Evolutionary conservation across 108 stramenopile species (phyloP).

Genomic region (Schizochytrium sp.): DNA sequence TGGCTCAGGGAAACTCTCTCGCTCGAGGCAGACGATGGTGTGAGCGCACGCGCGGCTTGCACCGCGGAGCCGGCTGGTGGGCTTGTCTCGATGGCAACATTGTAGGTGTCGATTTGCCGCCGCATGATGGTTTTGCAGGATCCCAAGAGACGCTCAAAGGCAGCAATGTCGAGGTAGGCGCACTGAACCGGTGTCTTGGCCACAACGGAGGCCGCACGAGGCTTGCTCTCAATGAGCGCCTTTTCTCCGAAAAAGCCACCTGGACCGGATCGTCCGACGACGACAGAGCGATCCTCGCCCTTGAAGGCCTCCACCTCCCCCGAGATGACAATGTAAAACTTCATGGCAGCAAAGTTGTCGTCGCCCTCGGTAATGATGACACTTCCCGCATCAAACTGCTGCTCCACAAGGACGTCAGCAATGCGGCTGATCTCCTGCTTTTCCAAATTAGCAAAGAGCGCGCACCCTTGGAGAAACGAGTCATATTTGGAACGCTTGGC

Average conservation of each 20-base stretch:
- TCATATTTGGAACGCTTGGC: slow-evolving; percentile 59
- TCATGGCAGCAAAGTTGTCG: neutral
- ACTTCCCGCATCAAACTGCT: neutral
- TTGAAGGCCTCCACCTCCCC: neutral
- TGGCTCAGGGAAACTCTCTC: no score
- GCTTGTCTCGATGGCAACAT: neutral
- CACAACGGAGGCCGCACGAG: neutral
- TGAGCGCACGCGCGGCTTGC: neutral
- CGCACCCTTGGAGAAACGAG: slow-evolving; percentile 52
- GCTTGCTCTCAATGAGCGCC: neutral
- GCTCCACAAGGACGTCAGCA: slow-evolving; percentile 5
- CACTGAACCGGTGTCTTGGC: neutral
- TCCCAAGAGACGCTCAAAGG: neutral
- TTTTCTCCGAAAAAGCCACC: slow-evolving; percentile 6
- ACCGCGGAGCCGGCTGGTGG: neutral
- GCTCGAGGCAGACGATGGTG: neutral
- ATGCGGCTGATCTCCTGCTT: slow-evolving; percentile 25
- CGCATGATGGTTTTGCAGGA: neutral
- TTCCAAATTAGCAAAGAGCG: slow-evolving; percentile 55
- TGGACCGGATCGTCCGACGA: neutral
- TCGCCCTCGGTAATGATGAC: neutral
- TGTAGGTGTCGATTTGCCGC: neutral
- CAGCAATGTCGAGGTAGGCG: neutral
- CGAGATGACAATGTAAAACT: neutral
- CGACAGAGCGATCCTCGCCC: neutral